Conservation (phyloP, 2,329 filamentous ascomycete species). For the Aaosphaeria arxii region DNA sequence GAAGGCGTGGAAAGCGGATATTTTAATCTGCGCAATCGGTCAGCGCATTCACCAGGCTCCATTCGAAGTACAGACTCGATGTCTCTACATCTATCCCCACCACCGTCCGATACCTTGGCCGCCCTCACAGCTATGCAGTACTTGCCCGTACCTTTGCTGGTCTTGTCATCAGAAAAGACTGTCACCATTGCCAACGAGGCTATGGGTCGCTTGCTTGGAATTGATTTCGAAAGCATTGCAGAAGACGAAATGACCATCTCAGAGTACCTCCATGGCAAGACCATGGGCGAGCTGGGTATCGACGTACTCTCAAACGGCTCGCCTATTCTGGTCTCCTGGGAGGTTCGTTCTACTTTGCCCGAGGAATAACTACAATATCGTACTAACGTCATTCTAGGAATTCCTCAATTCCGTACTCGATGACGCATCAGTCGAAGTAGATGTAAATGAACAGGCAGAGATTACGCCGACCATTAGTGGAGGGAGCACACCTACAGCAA, state of each 20-base stretch:
- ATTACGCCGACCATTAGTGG: conserved; percentile 14
- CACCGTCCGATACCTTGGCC: conserved; percentile 25
- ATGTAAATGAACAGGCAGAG: too few relatives aligned
- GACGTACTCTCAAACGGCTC: conserved; percentile 69
- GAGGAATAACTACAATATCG: not conserved
- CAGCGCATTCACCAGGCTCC: conserved; percentile 22
- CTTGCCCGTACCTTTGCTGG: conserved; percentile 68
- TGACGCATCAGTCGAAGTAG: conserved; percentile 21
- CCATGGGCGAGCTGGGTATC: conserved; percentile 67
- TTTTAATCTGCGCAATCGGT: conserved; percentile 22
- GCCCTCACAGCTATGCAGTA: conserved; percentile 62
- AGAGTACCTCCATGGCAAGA: conserved; percentile 63
- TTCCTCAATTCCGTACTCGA: conserved; percentile 45
- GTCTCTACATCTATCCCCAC: conserved; percentile 23
- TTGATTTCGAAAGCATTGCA: conserved; percentile 46
- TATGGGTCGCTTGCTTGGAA: conserved; percentile 66
- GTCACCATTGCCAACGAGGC: conserved; percentile 73
- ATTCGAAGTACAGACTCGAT: conserved; percentile 28
- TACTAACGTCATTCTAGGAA: conserved; percentile 22
- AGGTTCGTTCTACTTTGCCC: conserved; percentile 27
- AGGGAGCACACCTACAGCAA: conserved; percentile 27
- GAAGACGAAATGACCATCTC: conserved; percentile 46
- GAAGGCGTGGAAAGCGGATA: conserved; percentile 21
- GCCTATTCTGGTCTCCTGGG: conserved; percentile 51
- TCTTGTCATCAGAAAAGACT: conserved; percentile 67